phyloP scores from a whole-genome alignment of 106 monocot genomes.

The Agapanthus africanus region DNA sequence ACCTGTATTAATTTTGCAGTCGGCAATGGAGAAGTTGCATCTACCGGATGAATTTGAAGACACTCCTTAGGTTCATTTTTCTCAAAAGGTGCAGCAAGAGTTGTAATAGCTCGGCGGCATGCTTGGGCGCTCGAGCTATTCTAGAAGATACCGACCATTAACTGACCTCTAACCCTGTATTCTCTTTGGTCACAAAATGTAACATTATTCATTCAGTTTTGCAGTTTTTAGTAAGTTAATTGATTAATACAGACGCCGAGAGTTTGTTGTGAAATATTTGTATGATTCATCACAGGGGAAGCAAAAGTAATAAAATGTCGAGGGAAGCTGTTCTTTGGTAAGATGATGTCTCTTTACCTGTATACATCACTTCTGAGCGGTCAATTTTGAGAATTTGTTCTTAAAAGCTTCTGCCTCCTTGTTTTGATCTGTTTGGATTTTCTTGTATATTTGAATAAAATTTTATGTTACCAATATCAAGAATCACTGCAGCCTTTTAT shows the following conservation, averaged over 20 bases:
- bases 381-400: not conserved
- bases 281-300: not conserved
- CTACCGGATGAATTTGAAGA: conserved; percentile 93
- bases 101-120: not conserved
- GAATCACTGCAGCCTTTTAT: too few relatives aligned
- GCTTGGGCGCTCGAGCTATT: conserved; percentile 33
- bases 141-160: not conserved
- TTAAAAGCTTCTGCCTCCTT: not conserved
- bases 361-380: not conserved
- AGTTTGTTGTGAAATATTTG: not conserved
- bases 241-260: not conserved
- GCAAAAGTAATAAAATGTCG: not conserved
- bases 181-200: not conserved
- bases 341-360: not conserved
- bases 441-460: too few relatives aligned
- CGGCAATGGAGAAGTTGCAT: conserved; percentile 84
- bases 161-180: conserved; percentile 3
- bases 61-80: conserved; percentile 13
- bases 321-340: not conserved
- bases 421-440: not conserved
- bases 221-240: conserved; percentile 1
- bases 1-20: conserved; percentile 32
- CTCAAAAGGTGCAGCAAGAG: conserved; percentile 5
- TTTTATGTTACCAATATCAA: too few relatives aligned
- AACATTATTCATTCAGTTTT: conserved; percentile 28